These are phyloP conservation scores for Sonneratia alba DNA, from an alignment of 345 rosid genomes.

Conservation along the genomic window DNA sequence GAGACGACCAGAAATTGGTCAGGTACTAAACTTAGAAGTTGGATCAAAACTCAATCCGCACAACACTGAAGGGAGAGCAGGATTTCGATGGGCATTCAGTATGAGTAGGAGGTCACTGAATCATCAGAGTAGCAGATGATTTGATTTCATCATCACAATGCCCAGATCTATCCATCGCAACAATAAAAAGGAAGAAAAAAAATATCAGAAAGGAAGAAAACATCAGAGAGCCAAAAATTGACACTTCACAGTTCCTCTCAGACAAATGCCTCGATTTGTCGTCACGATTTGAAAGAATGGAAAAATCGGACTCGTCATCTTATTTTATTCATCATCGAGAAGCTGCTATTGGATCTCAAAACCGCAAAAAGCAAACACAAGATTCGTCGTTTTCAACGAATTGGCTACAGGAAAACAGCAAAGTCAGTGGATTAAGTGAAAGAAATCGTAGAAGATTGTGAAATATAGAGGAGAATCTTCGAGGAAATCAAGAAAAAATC, in stretches of 20 bases:
- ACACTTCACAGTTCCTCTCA: conserved; percentile 27
- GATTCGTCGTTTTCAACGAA: background rate
- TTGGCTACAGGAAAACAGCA: background rate
- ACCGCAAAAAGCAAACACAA: too few relatives aligned
- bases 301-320: conserved; percentile 51
- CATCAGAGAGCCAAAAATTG: background rate
- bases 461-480: background rate
- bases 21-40: background rate
- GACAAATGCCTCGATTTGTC: conserved; percentile 64
- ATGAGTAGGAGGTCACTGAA: conserved; percentile 28
- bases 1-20: background rate
- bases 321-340: conserved; percentile 22
- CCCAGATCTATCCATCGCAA: background rate
- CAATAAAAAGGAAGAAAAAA: background rate
- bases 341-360: background rate
- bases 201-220: background rate
- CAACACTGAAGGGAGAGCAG: background rate
- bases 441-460: background rate
- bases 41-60: background rate
- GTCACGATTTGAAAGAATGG: conserved; percentile 33
- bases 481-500: background rate
- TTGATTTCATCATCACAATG: conserved; percentile 13
- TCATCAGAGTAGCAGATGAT: conserved; percentile 18
- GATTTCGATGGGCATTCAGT: conserved; percentile 18
- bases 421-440: background rate